Evolutionary conservation across 768 basidiomycete genomes (phyloP).

Genomic region (Lactarius psammicola): DNA sequence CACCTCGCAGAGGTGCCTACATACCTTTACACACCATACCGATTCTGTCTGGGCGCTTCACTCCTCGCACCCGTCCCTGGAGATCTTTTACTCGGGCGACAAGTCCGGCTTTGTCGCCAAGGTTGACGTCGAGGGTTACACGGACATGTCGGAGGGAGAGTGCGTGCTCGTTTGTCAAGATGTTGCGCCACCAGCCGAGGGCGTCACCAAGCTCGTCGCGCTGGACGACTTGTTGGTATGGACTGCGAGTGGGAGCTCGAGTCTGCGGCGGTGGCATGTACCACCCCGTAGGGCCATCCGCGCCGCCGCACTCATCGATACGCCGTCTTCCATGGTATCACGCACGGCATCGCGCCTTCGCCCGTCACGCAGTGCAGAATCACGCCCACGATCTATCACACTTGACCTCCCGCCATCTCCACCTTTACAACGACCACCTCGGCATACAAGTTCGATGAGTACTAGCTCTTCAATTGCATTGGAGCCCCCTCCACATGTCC

Average conservation of each 20-base stretch:
- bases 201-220: slow-evolving; percentile 78
- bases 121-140: slow-evolving; percentile 83
- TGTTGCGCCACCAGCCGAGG: slow-evolving; percentile 46
- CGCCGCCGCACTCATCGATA: slow-evolving; percentile 28
- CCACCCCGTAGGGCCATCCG: slow-evolving; percentile 49
- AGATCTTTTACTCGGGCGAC: slow-evolving; percentile 93
- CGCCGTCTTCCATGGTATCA: not conserved
- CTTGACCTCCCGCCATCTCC: slow-evolving; percentile 26
- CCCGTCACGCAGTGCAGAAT: slow-evolving; percentile 25
- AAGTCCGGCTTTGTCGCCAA: slow-evolving; percentile 85
- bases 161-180: slow-evolving; percentile 81
- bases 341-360: slow-evolving; percentile 9
- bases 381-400: slow-evolving; percentile 24
- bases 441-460: slow-evolving; percentile 32
- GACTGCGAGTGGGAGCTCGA: slow-evolving; percentile 85
- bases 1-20: slow-evolving; percentile 80
- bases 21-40: slow-evolving; percentile 94
- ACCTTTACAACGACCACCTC: slow-evolving; percentile 28
- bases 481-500: slow-evolving; percentile 16
- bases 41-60: slow-evolving; percentile 93
- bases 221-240: slow-evolving; percentile 85
- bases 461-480: not conserved
- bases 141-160: slow-evolving; percentile 83
- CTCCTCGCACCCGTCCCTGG: slow-evolving; percentile 83
- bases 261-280: slow-evolving; percentile 77